These are phyloP conservation scores for Trichoderma parareesei DNA, from an alignment of 495 filamentous ascomycete species.

Conservation along the genomic window DNA sequence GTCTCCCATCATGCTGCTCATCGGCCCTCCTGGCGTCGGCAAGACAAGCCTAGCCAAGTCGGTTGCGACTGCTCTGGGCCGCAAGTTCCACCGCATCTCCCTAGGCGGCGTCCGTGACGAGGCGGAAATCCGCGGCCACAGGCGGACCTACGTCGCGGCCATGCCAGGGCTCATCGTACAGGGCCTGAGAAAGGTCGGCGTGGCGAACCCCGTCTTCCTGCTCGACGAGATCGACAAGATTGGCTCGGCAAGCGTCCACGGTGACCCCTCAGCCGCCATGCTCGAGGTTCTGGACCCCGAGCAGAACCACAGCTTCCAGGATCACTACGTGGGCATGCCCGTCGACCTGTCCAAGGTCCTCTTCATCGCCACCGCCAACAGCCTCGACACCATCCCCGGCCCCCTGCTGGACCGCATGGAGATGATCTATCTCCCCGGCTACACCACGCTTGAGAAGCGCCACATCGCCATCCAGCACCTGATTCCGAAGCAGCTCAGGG, in stretches of 20 bases:
- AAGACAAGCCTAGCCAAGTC: slow-evolving; percentile 96
- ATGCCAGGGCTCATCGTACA: slow-evolving; percentile 96
- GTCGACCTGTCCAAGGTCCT: slow-evolving; percentile 94
- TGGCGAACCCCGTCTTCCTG: slow-evolving; percentile 91
- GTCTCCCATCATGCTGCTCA: slow-evolving; percentile 88
- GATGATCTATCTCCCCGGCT: slow-evolving; percentile 82
- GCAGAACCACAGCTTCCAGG: slow-evolving; percentile 89
- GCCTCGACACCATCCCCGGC: slow-evolving; percentile 86
- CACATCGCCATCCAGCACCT: slow-evolving; percentile 92
- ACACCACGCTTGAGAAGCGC: slow-evolving; percentile 96
- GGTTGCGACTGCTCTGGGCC: slow-evolving; percentile 80
- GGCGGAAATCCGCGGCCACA: slow-evolving; percentile 92
- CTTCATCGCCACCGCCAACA: slow-evolving; percentile 98
- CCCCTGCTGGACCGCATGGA: slow-evolving; percentile 98
- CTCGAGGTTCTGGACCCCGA: slow-evolving; percentile 97
- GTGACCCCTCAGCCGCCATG: slow-evolving; percentile 97
- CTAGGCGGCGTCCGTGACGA: slow-evolving; percentile 94
- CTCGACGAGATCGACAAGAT: slow-evolving; percentile 99
- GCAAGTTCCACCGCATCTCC: slow-evolving; percentile 96
- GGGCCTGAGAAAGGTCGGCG: slow-evolving; percentile 91
- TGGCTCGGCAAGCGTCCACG: slow-evolving; percentile 84
- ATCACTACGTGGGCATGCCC: slow-evolving; percentile 95
- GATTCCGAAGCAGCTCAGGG: slow-evolving; percentile 82
- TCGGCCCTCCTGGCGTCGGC: slow-evolving; percentile 90
- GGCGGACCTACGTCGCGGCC: slow-evolving; percentile 94